phyloP scores from a whole-genome alignment of 2,329 filamentous ascomycete species.

The Sordariomycetes sp. region DNA sequence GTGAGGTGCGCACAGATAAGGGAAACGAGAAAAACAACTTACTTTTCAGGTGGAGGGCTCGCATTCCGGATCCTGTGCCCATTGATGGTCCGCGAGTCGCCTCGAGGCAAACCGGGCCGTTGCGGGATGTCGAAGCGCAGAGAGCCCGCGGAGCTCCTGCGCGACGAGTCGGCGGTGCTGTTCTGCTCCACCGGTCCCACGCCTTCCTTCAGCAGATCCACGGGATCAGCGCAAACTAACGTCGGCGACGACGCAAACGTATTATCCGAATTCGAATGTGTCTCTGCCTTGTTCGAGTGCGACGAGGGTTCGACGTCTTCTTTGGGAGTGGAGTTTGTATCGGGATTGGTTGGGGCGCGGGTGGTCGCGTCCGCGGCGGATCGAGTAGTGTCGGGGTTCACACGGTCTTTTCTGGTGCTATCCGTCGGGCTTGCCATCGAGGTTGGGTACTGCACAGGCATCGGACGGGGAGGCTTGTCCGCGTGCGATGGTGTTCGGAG shows the following conservation, averaged over 20 bases:
- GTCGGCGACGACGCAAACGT: neutral
- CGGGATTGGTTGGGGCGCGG: neutral
- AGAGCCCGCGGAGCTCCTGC: constrained; percentile 1
- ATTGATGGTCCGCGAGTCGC: neutral
- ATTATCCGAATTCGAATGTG: neutral
- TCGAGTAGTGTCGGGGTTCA: neutral
- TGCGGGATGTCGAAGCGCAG: constrained; percentile 3
- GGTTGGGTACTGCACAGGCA: neutral
- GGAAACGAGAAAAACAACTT: neutral
- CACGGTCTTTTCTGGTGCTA: neutral
- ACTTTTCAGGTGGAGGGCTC: constrained; percentile 3
- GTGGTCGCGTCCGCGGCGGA: neutral
- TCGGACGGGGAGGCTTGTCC: neutral
- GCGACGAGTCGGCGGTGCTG: neutral
- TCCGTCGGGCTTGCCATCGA: constrained; percentile 5
- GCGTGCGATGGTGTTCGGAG: neutral
- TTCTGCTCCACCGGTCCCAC: neutral
- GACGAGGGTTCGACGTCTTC: neutral
- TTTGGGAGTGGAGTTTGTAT: neutral
- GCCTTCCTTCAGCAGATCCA: neutral
- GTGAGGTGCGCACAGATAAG: neutral
- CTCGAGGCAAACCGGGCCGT: neutral
- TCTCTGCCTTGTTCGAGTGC: neutral
- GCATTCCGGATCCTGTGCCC: constrained; percentile 4
- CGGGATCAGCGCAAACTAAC: neutral